These are phyloP conservation scores for Irpex sp. DNA, from an alignment of 1,284 basidiomycete genomes.

Conservation along the genomic window DNA sequence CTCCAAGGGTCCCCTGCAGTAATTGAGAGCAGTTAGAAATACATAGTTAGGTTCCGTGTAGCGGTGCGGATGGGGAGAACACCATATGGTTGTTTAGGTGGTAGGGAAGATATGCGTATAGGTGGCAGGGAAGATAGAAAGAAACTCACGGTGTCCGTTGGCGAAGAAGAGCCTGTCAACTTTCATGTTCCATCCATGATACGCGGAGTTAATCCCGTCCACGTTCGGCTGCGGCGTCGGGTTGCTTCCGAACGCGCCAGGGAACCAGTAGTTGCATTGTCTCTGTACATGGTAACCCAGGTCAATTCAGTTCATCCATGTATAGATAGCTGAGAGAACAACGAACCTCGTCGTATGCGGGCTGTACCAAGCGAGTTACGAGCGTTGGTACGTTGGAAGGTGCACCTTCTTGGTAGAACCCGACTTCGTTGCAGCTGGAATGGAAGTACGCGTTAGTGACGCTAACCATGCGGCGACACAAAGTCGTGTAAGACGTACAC, in stretches of 20 bases:
- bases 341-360: constrained; percentile 52
- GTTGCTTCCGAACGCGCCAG: constrained; percentile 44
- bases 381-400: constrained; percentile 49
- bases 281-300: constrained; percentile 34
- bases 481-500: constrained; percentile 32
- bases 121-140: not conserved
- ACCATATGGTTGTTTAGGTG: no score
- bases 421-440: constrained; percentile 64
- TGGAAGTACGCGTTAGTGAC: not conserved
- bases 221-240: constrained; percentile 32
- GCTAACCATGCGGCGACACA: not conserved
- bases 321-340: not conserved
- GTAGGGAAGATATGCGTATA: not conserved
- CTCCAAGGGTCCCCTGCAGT: constrained; percentile 68
- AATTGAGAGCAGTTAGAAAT: not conserved
- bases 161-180: constrained; percentile 63
- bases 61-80: no score
- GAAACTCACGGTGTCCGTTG: constrained; percentile 42
- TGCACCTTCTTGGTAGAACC: constrained; percentile 59
- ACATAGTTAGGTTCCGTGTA: no score
- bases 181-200: constrained; percentile 60
- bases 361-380: constrained; percentile 59
- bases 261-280: constrained; percentile 61
- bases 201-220: constrained; percentile 42
- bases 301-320: not conserved